Conservation (phyloP, 2,329 filamentous ascomycete genomes). For the Aspergillus sergii region DNA sequence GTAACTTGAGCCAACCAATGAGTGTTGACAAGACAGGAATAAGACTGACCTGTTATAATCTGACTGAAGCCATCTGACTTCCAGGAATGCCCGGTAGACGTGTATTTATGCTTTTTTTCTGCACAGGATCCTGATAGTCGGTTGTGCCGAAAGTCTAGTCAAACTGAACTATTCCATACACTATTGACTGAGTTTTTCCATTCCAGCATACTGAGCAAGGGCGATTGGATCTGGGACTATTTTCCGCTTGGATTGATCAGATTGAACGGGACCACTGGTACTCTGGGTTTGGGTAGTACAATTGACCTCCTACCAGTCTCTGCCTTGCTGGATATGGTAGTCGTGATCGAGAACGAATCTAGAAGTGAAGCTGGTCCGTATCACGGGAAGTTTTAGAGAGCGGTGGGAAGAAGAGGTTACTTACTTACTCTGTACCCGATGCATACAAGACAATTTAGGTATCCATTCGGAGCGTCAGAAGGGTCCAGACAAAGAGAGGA, state of each 20-base stretch:
- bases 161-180: background rate
- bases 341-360: background rate
- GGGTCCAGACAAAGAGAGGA: slow-evolving; percentile 1
- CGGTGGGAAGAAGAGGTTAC: background rate
- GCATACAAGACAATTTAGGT: background rate
- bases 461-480: background rate
- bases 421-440: background rate
- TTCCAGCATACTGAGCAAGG: too few species aligned
- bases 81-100: background rate
- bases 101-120: slow-evolving; percentile 4
- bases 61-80: background rate
- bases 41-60: background rate
- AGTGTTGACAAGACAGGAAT: background rate
- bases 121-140: background rate
- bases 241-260: background rate
- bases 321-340: background rate
- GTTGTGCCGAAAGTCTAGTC: slow-evolving; percentile 1
- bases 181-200: background rate
- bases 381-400: background rate
- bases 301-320: background rate
- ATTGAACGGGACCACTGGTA: background rate
- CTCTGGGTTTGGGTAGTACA: background rate
- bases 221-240: background rate
- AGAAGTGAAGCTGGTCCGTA: background rate
- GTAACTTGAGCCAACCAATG: background rate